Evolutionary conservation across 345 rosid genomes (phyloP).

Genomic region (Durio zibethinus): DNA sequence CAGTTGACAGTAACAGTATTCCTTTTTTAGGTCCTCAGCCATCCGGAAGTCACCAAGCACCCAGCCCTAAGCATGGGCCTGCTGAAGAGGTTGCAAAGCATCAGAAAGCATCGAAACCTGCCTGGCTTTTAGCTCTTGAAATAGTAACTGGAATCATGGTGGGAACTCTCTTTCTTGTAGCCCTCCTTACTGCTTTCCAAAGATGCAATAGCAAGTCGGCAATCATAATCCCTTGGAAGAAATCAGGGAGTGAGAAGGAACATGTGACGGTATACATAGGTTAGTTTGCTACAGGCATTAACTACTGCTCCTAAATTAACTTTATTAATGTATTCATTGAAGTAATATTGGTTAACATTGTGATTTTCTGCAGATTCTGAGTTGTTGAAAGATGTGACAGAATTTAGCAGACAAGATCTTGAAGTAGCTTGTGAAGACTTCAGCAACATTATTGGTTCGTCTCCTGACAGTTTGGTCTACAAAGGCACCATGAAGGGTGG

Average conservation of each 20-base stretch:
- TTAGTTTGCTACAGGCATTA: conserved; percentile 29
- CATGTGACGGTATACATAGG: conserved; percentile 67
- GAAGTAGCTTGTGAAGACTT: conserved; percentile 99
- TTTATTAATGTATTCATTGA: not conserved
- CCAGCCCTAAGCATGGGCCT: conserved; percentile 43
- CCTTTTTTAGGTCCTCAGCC: conserved; percentile 42
- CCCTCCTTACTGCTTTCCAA: conserved; percentile 54
- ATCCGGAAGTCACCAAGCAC: conserved; percentile 38
- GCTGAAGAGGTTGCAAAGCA: conserved; percentile 47
- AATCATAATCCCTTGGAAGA: conserved; percentile 94
- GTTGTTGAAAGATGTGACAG: conserved; percentile 71
- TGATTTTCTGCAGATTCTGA: conserved; percentile 61
- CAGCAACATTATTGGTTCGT: conserved; percentile 93
- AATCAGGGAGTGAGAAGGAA: conserved; percentile 80
- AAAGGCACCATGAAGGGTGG: conserved; percentile 92
- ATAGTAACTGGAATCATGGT: conserved; percentile 80
- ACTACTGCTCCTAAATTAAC: not conserved
- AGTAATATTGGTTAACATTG: not conserved
- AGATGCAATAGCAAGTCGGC: conserved; percentile 78
- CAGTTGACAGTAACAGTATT: conserved; percentile 12
- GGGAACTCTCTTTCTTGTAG: conserved; percentile 60
- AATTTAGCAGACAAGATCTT: conserved; percentile 87
- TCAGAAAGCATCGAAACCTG: conserved; percentile 55
- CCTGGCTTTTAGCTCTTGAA: conserved; percentile 83
- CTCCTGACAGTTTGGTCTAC: conserved; percentile 89